phyloP scores from a whole-genome alignment of 805 yeast species.

The Naumovozyma castellii region DNA sequence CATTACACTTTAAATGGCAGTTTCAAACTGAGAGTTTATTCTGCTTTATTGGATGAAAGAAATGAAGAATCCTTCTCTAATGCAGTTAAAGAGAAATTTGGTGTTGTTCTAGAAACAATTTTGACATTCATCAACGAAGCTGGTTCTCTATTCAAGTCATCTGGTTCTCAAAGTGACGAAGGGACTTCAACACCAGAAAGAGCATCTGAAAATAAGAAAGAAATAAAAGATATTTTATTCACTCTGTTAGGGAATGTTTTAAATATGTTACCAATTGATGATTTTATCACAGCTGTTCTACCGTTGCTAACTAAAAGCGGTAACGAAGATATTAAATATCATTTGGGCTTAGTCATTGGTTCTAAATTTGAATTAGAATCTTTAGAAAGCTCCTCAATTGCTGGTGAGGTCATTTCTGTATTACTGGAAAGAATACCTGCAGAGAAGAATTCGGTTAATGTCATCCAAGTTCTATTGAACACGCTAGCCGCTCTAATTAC shows the following conservation, averaged over 20 bases:
- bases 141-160: slow-evolving; percentile 4
- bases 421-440: slow-evolving; percentile 34
- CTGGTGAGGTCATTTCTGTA: slow-evolving; percentile 41
- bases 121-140: slow-evolving; percentile 17
- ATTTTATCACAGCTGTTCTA: slow-evolving; percentile 56
- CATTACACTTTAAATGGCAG: slow-evolving; percentile 24
- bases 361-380: slow-evolving; percentile 64
- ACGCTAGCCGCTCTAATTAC: slow-evolving; percentile 52
- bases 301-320: slow-evolving; percentile 27
- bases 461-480: slow-evolving; percentile 64
- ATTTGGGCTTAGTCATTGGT: slow-evolving; percentile 52
- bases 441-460: slow-evolving; percentile 29
- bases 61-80: slow-evolving; percentile 6
- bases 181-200: slow-evolving; percentile 7
- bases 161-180: slow-evolving; percentile 7
- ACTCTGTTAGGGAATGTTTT: slow-evolving; percentile 53
- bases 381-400: slow-evolving; percentile 42
- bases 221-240: slow-evolving; percentile 38
- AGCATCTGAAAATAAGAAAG: slow-evolving; percentile 14
- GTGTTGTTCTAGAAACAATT: slow-evolving; percentile 16
- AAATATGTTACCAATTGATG: slow-evolving; percentile 63
- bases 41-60: slow-evolving; percentile 38
- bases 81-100: slow-evolving; percentile 19
- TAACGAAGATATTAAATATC: slow-evolving; percentile 45
- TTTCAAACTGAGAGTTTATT: slow-evolving; percentile 45